Evolutionary conservation across 129 eudicot species (phyloP), one percentile per base, ranked within the genome.

Genomic region (Flaveria ramosissima): DNA sequence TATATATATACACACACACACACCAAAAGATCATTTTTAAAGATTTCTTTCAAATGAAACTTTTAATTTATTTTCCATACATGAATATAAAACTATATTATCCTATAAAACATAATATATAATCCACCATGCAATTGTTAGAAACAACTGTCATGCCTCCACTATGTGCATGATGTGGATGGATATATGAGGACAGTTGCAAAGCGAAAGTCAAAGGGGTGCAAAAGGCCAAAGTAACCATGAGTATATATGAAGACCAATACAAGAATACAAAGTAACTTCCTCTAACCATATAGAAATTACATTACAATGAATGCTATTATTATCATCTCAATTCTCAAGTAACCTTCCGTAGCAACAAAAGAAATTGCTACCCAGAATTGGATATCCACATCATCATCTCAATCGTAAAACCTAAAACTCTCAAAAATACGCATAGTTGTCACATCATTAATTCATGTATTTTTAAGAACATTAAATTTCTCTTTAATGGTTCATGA

Each of bases 151-250:
- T 14, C 17, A 26, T 24, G 19, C 15, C 36, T 59, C 39, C 65
- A 59, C 65, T 59, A 10, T 59, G 17, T 61, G 13, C 19, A 24
- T 23, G 68, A 24, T 61, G 43, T 26, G 7, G n/a, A 26, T 61
- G 68, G 4, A 27, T 27, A 24, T 26, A 24, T 5, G 7, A 21
- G 65, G 65, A 59, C 3, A 23, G 65, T 21, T 59, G 19, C 9
- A 61, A 61, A 61, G 10, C 42, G 14, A 61, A 12, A 61, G 68
- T 61, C 42, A 27, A 61, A 61, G 67, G 41, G 19, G 67, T 26
- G 14, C 30, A 57, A 0, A 12, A 13, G 41, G 41, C 67, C 41
- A 61, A 13, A 61, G 9, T 26, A 26, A 30, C 43, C 41, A 26
- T n/a, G 11, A 6, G 23, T 16, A 52, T 14, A 45, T 17, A 23